Conservation (phyloP, 1,284 basidiomycete genomes). For the Puccinia polysora region DNA sequence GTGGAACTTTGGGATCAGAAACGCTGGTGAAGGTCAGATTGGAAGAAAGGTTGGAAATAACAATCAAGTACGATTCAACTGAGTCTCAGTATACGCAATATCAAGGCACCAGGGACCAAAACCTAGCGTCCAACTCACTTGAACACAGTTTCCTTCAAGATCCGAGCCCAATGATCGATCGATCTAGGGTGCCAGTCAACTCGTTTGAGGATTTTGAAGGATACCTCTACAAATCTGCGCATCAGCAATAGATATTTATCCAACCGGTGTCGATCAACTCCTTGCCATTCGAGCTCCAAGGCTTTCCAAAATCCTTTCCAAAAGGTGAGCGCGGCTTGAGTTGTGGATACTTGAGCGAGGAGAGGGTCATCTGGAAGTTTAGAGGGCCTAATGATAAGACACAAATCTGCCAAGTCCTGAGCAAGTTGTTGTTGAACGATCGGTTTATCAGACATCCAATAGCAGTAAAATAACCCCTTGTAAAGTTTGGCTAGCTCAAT, state of each 20-base stretch:
- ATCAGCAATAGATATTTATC: conserved; percentile 98
- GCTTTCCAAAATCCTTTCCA: conserved; percentile 84
- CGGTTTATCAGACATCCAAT: conserved; percentile 99
- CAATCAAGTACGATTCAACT: not conserved
- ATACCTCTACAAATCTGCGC: conserved; percentile 76
- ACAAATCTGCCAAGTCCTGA: conserved; percentile 72
- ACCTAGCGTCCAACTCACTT: conserved; percentile 10
- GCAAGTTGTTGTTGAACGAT: conserved; percentile 90
- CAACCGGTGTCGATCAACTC: conserved; percentile 79
- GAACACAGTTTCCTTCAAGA: conserved; percentile 59
- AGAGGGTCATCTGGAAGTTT: conserved; percentile 47
- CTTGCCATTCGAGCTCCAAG: conserved; percentile 82
- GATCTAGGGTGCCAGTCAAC: conserved; percentile 63
- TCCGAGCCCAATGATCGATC: conserved; percentile 64
- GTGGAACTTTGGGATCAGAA: conserved; percentile 68
- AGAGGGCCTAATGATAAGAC: conserved; percentile 63
- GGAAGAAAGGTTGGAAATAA: too few relatives aligned
- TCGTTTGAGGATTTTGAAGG: conserved; percentile 72
- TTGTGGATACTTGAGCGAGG: conserved; percentile 44
- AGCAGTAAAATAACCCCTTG: conserved; percentile 53
- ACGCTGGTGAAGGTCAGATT: conserved; percentile 64
- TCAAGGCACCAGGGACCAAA: not conserved
- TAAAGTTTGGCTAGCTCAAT: conserved; percentile 22
- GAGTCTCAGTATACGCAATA: not conserved
- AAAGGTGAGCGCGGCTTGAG: conserved; percentile 65